Evolutionary conservation across 2,329 filamentous ascomycete genomes (phyloP), one percentile per base, ranked within the genome.

Genomic region (Colletotrichum lini): DNA sequence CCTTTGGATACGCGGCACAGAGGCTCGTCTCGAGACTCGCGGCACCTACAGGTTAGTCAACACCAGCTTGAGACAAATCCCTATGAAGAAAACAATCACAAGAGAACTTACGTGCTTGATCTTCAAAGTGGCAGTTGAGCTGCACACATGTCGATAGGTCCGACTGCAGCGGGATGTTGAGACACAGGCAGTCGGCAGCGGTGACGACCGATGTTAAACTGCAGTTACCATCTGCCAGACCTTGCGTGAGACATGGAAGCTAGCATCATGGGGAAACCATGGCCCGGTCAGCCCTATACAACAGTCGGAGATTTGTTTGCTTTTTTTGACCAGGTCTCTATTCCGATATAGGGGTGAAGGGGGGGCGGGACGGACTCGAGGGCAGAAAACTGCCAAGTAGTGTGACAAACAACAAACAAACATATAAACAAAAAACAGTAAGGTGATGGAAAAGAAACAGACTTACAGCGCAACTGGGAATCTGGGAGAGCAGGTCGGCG

Each of bases 1-100:
- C 70, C 30, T 73, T 74, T 3, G 75, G 73, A 15, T 74, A 75
- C 8, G 63, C 62, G 56, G 67, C 74, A 47, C 75, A 76, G 18
- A 76, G 68, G 4, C 35, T 56, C 12, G 54, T 65, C 54, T 61
- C 49, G 50, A 72, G 54, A 30, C 58, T 18, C 9, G 52, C 60
- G 13, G 70, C 35, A 23, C 59, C 70, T 72, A 21, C 6, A 10
- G 10, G 4, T 6, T 9, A 15, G 40, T 61, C 61, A 56, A 18
- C 12, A 26, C 38, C 10, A n/a, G 18, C 30, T 54, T 23, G 26
- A 12, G 2, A 49, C 59, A 21, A 16, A 26, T 30, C 30, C 4
- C 10, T 18, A 9, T 50, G 2, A 4, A 40, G 13, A 15, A 16
- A 13, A 12, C 2, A 3, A 30, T 8, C 6, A 8, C 30, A 10